Evolutionary conservation across 2,329 filamentous ascomycete genomes (phyloP).

Genomic region (Aureobasidium leucospermi): DNA sequence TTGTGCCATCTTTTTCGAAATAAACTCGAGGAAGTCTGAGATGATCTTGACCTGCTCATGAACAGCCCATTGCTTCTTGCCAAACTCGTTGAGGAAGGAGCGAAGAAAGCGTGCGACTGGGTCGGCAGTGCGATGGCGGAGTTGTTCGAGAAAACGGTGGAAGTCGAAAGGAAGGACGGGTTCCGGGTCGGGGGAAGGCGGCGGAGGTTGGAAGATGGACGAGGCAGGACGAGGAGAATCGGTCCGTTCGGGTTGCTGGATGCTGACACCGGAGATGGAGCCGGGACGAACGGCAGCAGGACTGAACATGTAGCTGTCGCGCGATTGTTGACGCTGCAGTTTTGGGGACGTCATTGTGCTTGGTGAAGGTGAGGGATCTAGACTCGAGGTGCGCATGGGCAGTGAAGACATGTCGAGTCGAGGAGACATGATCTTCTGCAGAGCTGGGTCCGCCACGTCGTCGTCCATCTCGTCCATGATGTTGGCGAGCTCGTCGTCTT

Average conservation of each 20-base stretch:
- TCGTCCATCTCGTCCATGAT: constrained; percentile 96
- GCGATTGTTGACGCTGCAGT: constrained; percentile 14
- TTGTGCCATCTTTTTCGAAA: constrained; percentile 94
- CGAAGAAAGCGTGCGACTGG: constrained; percentile 92
- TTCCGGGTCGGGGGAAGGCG: constrained; percentile 54
- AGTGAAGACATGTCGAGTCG: constrained; percentile 76
- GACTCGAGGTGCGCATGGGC: constrained; percentile 76
- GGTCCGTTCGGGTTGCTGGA: constrained; percentile 21
- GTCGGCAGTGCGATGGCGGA: constrained; percentile 94
- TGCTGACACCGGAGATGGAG: constrained; percentile 21
- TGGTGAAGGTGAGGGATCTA: constrained; percentile 51
- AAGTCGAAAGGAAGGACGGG: constrained; percentile 90
- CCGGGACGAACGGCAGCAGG: constrained; percentile 18
- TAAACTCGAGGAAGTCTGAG: constrained; percentile 90
- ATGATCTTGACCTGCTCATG: constrained; percentile 99
- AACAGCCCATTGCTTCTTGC: constrained; percentile 98
- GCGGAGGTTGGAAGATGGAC: constrained; percentile 51
- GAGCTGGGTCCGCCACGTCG: constrained; percentile 49
- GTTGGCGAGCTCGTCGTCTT: constrained; percentile 69
- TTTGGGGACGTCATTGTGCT: background rate
- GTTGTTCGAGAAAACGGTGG: constrained; percentile 89
- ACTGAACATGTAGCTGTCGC: constrained; percentile 17
- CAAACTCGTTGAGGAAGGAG: constrained; percentile 90
- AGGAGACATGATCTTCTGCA: constrained; percentile 87
- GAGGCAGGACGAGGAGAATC: constrained; percentile 17